Conservation (phyloP, 2,329 filamentous ascomycete genomes). For the Xylariales sp. region DNA sequence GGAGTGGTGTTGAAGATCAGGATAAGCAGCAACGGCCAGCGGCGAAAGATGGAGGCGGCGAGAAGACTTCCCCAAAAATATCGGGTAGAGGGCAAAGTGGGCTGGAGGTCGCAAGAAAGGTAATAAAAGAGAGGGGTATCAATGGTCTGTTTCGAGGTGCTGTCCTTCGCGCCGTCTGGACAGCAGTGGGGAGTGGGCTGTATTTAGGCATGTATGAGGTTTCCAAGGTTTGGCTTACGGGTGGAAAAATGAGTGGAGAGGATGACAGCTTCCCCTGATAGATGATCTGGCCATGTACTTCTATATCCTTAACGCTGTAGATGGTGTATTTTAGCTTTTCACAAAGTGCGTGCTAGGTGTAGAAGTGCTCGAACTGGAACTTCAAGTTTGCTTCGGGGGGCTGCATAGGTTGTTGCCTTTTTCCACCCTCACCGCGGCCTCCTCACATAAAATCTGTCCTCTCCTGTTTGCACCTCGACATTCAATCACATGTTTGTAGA, state of each 20-base stretch:
- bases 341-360: no score
- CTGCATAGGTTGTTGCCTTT: no score
- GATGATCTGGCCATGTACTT: neutral
- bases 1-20: conserved; percentile 28
- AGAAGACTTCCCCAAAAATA: no score
- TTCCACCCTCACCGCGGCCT: no score
- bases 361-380: no score
- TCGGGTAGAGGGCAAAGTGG: conserved; percentile 34
- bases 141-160: conserved; percentile 76
- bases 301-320: neutral
- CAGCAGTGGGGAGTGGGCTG: conserved; percentile 74
- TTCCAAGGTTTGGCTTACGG: conserved; percentile 60
- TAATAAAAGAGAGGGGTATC: conserved; percentile 63
- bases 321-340: neutral
- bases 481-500: no score
- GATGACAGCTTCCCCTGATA: conserved; percentile 1
- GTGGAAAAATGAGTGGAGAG: conserved; percentile 25
- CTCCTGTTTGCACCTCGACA: no score
- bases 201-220: conserved; percentile 87
- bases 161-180: conserved; percentile 71
- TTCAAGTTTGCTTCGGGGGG: no score
- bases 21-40: conserved; percentile 20
- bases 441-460: no score
- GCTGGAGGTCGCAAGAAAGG: conserved; percentile 58
- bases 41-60: conserved; percentile 18